Evolutionary conservation across 805 yeast genomes (phyloP).

Genomic region (Starmerella scarabaei): DNA sequence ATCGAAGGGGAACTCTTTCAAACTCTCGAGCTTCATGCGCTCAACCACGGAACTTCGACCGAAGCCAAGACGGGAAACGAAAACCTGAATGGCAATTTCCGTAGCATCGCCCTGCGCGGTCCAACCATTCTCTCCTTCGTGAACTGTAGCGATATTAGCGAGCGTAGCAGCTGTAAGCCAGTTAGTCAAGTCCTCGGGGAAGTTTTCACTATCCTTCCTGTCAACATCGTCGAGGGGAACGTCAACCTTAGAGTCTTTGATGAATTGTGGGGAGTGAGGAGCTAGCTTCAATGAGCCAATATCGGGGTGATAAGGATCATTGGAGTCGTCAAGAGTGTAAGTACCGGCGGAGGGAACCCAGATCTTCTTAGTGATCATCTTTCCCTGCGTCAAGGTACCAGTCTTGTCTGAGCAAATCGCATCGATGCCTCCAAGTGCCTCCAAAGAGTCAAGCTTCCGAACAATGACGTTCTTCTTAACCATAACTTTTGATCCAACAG

Average conservation of each 20-base stretch:
- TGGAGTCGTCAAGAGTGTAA: conserved; percentile 39
- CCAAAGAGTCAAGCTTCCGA: conserved; percentile 62
- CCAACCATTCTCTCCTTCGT: conserved; percentile 45
- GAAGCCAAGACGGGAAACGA: conserved; percentile 44
- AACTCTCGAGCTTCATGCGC: conserved; percentile 25
- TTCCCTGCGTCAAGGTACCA: conserved; percentile 70
- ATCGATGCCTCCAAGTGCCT: conserved; percentile 65
- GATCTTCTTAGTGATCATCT: conserved; percentile 57
- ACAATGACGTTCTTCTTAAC: conserved; percentile 59
- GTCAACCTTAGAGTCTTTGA: conserved; percentile 1
- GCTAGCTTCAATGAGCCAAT: conserved; percentile 34
- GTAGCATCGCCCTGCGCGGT: conserved; percentile 82
- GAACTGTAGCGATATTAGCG: conserved; percentile 66
- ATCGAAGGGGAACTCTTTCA: conserved; percentile 62
- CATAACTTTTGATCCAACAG: conserved; percentile 66
- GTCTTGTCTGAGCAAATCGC: conserved; percentile 76
- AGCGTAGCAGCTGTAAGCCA: conserved; percentile 60
- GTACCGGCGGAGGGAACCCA: conserved; percentile 59
- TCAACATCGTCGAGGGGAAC: conserved; percentile 2
- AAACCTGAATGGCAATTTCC: conserved; percentile 76
- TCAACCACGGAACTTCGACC: conserved; percentile 11
- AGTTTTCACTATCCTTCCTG: conserved; percentile 15
- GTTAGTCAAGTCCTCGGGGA: conserved; percentile 22
- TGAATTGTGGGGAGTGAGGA: conserved; percentile 27
- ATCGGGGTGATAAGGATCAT: conserved; percentile 53